Evolutionary conservation across 495 filamentous ascomycete species (phyloP).

Genomic region (Penicillium antarcticum): DNA sequence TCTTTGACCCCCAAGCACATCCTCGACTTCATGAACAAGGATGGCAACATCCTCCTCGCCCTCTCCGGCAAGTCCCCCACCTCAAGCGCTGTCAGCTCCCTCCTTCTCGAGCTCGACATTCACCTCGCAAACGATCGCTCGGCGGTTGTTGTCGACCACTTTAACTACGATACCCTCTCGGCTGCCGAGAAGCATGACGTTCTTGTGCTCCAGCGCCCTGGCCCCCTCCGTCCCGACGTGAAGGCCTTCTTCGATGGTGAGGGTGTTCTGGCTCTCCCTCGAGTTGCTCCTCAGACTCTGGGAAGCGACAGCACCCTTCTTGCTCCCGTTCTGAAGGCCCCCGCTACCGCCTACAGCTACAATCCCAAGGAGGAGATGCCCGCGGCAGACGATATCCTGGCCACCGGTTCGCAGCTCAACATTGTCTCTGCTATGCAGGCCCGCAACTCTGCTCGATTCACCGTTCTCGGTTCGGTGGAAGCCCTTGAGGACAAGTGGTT

Average conservation of each 20-base stretch:
- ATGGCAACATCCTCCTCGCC: slow-evolving; percentile 90
- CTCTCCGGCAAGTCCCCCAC: slow-evolving; percentile 72
- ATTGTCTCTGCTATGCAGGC: slow-evolving; percentile 83
- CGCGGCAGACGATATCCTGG: slow-evolving; percentile 75
- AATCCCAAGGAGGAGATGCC: slow-evolving; percentile 86
- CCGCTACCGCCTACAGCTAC: slow-evolving; percentile 84
- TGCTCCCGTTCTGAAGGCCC: slow-evolving; percentile 76
- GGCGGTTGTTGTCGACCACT: slow-evolving; percentile 86
- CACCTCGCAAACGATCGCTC: slow-evolving; percentile 81
- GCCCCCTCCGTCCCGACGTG: slow-evolving; percentile 59
- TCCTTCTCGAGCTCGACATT: slow-evolving; percentile 89
- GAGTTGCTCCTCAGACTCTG: slow-evolving; percentile 73
- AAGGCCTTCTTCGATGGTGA: slow-evolving; percentile 76
- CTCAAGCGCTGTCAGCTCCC: slow-evolving; percentile 74
- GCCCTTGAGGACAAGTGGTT: slow-evolving; percentile 90
- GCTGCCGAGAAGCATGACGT: slow-evolving; percentile 85
- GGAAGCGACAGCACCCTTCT: slow-evolving; percentile 71
- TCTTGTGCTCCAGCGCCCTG: slow-evolving; percentile 67
- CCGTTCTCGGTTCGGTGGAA: slow-evolving; percentile 81
- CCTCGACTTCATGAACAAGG: slow-evolving; percentile 84
- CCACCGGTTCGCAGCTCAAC: slow-evolving; percentile 74
- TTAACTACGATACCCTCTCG: slow-evolving; percentile 79
- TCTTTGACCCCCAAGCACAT: slow-evolving; percentile 80
- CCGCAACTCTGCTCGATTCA: slow-evolving; percentile 88
- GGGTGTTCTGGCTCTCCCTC: slow-evolving; percentile 74